phyloP scores from a whole-genome alignment of 176 grass and related monocot species.

The Oryza meyeriana region DNA sequence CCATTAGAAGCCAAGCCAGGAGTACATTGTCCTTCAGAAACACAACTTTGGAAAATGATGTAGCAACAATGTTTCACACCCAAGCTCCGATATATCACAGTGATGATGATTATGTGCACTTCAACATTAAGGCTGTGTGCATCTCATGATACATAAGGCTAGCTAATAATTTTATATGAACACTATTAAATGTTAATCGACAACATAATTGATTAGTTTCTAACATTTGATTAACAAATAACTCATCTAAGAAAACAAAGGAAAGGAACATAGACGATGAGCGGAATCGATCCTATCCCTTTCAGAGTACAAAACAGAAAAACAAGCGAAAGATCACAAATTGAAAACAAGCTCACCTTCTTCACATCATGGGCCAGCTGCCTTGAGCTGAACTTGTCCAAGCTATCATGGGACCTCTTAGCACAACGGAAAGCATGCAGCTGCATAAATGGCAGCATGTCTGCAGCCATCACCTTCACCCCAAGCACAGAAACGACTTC shows the following conservation, averaged over 20 bases:
- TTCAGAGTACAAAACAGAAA: slow-evolving; percentile 8
- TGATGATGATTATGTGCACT: background rate
- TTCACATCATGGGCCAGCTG: slow-evolving; percentile 81
- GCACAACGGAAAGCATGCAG: slow-evolving; percentile 71
- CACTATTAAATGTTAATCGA: background rate
- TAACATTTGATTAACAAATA: background rate
- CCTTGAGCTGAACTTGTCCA: slow-evolving; percentile 78
- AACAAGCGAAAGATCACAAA: background rate
- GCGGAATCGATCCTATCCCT: background rate
- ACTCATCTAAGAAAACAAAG: background rate
- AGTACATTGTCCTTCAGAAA: background rate
- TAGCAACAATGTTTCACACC: background rate
- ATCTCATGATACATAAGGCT: background rate
- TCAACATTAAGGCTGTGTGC: background rate
- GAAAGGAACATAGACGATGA: background rate
- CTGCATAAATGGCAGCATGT: slow-evolving; percentile 86
- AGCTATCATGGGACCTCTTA: slow-evolving; percentile 52
- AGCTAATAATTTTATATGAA: background rate
- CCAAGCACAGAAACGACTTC: slow-evolving; percentile 55
- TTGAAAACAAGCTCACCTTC: slow-evolving; percentile 50
- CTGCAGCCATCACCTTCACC: slow-evolving; percentile 60
- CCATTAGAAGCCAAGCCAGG: background rate
- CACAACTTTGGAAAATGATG: background rate
- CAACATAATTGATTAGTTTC: background rate
- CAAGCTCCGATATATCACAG: background rate